A percentile compares a stretch with the other conserved stretches of the same genome.
These are phyloP conservation scores for Coffea eugenioides DNA, from an alignment of 257 asterid species.

Conservation along the genomic window DNA sequence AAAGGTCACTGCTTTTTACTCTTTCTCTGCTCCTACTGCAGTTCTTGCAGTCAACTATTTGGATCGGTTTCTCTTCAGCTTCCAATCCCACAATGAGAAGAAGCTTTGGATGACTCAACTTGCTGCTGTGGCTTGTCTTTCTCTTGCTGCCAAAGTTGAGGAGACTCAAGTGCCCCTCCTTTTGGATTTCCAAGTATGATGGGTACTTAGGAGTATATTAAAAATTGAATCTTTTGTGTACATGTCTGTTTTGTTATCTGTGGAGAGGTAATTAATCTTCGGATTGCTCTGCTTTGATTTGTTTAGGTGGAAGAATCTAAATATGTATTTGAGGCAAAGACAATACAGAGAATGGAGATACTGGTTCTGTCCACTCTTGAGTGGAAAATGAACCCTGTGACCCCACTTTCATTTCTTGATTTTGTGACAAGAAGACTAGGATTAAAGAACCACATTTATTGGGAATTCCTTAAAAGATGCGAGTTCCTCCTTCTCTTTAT, in stretches of 20 bases:
- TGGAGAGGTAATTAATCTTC: neutral
- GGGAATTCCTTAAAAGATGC: slow-evolving; percentile 46
- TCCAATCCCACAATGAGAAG: slow-evolving; percentile 30
- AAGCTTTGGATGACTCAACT: slow-evolving; percentile 79
- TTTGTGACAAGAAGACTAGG: slow-evolving; percentile 44
- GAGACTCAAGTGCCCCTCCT: slow-evolving; percentile 75
- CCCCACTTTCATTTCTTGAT: slow-evolving; percentile 58
- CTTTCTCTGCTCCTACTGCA: slow-evolving; percentile 68
- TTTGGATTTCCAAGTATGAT: slow-evolving; percentile 71
- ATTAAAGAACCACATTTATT: slow-evolving; percentile 27
- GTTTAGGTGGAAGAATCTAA: slow-evolving; percentile 48
- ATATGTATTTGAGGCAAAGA: slow-evolving; percentile 57
- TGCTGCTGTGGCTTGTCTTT: slow-evolving; percentile 76
- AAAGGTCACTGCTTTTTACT: slow-evolving; percentile 41
- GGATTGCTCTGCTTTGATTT: neutral
- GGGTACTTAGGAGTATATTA: neutral
- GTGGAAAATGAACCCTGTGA: slow-evolving; percentile 69
- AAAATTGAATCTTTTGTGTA: slow-evolving; percentile 12
- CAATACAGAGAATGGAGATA: slow-evolving; percentile 65
- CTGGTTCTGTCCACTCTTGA: slow-evolving; percentile 51
- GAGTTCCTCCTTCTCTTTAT: slow-evolving; percentile 48
- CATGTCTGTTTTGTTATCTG: neutral
- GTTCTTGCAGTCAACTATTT: slow-evolving; percentile 70
- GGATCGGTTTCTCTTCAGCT: slow-evolving; percentile 53
- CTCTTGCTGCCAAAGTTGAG: slow-evolving; percentile 83